Evolutionary conservation across 2,329 filamentous ascomycete species (phyloP).

Genomic region (Colletotrichum higginsianum): DNA sequence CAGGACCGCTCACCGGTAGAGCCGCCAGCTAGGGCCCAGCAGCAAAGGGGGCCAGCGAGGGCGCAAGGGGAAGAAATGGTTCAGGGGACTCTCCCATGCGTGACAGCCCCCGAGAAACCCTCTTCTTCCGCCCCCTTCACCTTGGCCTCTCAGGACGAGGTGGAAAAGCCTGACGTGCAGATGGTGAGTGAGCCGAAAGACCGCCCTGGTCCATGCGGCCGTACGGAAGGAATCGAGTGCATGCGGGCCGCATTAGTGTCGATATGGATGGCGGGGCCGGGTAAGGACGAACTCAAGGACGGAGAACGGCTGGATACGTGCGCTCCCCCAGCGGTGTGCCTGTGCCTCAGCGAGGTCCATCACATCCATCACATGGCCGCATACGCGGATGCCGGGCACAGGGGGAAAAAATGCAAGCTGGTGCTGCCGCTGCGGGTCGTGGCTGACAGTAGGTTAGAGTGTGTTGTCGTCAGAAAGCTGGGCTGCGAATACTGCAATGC

Average conservation of each 20-base stretch:
- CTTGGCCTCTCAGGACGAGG: constrained; percentile 4
- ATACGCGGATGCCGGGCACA: not conserved
- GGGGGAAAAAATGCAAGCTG: not conserved
- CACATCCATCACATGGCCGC: constrained; percentile 12
- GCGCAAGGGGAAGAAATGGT: not conserved
- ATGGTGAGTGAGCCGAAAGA: constrained; percentile 12
- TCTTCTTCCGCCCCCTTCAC: not conserved
- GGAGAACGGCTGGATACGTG: not conserved
- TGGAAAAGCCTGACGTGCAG: constrained; percentile 29
- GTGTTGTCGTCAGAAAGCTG: not conserved
- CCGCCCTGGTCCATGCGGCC: constrained; percentile 28
- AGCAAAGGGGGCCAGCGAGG: constrained; percentile 10
- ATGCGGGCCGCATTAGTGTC: constrained; percentile 37
- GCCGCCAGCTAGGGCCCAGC: constrained; percentile 10
- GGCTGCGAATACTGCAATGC: not conserved
- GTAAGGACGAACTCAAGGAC: not conserved
- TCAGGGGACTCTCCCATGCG: not conserved
- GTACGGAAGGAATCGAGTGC: constrained; percentile 31
- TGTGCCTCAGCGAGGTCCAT: constrained; percentile 15
- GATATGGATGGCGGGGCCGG: constrained; percentile 26
- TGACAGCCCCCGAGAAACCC: not conserved
- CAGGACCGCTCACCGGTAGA: constrained; percentile 19
- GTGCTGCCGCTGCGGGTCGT: not conserved
- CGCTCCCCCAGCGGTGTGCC: constrained; percentile 21
- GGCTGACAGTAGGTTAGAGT: not conserved